Conservation (phyloP, 495 filamentous ascomycete species). For the Cercophora newfieldiana region DNA sequence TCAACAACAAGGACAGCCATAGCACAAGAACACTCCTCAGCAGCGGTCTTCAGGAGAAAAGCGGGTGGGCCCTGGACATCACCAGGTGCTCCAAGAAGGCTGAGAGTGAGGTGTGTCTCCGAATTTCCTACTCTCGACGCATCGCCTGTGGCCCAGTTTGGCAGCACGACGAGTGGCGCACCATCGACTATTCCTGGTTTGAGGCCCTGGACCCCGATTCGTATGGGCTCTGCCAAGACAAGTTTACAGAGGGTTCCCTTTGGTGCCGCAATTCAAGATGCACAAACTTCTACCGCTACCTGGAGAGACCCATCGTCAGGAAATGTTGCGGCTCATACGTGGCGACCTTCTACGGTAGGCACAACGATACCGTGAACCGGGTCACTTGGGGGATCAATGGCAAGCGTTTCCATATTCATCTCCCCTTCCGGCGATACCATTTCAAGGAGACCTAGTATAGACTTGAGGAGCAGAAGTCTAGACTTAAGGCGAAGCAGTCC, state of each 20-base stretch:
- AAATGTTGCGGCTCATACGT: not conserved
- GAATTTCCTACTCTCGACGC: slow-evolving; percentile 5
- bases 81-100: not conserved
- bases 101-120: not conserved
- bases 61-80: not conserved
- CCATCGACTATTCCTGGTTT: slow-evolving; percentile 2
- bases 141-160: slow-evolving; percentile 3
- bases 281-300: slow-evolving; percentile 11
- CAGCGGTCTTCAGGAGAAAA: not conserved
- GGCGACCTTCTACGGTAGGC: not conserved
- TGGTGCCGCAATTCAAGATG: slow-evolving; percentile 1
- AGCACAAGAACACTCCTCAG: not conserved
- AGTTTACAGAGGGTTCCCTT: not conserved
- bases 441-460: no score
- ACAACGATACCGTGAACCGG: no score
- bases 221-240: not conserved
- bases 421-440: no score
- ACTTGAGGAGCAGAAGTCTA: no score
- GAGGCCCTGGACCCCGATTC: slow-evolving; percentile 9
- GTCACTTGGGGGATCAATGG: no score
- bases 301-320: slow-evolving; percentile 4
- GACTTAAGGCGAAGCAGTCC: no score
- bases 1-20: not conserved
- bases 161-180: slow-evolving; percentile 3
- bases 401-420: no score